Evolutionary conservation across 129 eudicot genomes (phyloP), one percentile per base, ranked within the genome.

Genomic region (Tanacetum coccineum): DNA sequence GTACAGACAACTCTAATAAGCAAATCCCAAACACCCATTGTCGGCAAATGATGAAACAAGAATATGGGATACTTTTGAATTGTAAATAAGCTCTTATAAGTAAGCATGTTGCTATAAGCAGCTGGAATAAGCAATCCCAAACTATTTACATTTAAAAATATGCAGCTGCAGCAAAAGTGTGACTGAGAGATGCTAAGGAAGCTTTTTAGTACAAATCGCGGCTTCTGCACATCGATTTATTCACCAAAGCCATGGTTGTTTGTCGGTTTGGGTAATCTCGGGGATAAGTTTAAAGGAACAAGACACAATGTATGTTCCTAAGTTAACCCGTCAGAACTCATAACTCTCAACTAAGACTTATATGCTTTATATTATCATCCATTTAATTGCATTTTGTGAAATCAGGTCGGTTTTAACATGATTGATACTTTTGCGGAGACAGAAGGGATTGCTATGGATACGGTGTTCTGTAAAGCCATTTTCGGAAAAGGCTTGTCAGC

Each of bases 211-310:
- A 8, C 68, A 13, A 79, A 70, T 68, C 76, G 83, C 13, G 39
- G 79, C 48, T 77, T 84, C 39, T 84, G 77, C 67, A 49, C 94
- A 17, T 73, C 77, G 9, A 51, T 75, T 75, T 69, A 67, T 46
- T 61, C 83, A 53, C 83, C 86, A 18, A 84, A 44, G 55, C 93
- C 99, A 64, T 94, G 92, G 97, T 81, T 94, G 61, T 87, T 94
- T 62, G 83, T 94, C 9, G 95, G 97, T 1, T 80, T 89, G 70
- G 97, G 97, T 62, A 94, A 87, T 76, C 99, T 95, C 28, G 95
- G 97, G 10, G 87, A 87, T 30, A 84, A 84, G 64, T 94, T 78
- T 49, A 72, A 79, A 76, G 91, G 93, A 67, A 94, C 97, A 59
- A 80, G 99, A 53, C 97, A 94, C 70, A 94, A 94, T 78, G 99